Percentiles rank a stretch among this genome's conserved stretches.
Evolutionary conservation across 1,284 basidiomycete species (phyloP).

Genomic region (Coriolopsis trogii): DNA sequence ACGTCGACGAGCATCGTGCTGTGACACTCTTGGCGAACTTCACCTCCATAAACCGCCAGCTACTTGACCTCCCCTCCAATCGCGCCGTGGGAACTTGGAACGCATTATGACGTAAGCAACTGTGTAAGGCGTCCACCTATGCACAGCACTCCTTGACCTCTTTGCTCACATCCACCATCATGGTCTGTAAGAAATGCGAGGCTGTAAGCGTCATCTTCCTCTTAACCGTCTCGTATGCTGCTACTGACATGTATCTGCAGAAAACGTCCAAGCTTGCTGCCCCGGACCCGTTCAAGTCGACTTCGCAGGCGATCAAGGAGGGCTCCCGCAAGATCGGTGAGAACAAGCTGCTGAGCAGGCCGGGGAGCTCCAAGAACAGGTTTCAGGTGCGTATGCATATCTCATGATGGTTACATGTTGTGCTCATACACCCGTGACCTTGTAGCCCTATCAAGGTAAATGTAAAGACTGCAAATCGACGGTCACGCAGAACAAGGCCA

Average conservation of each 20-base stretch:
- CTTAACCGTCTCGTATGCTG: not conserved
- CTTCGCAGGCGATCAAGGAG: conserved; percentile 72
- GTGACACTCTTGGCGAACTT: too few species aligned
- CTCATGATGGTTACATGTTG: conserved; percentile 8
- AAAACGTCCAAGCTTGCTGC: conserved; percentile 83
- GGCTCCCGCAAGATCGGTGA: conserved; percentile 75
- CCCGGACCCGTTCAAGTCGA: conserved; percentile 77
- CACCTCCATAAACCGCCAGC: too few species aligned
- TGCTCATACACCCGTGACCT: conserved; percentile 6
- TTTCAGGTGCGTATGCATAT: conserved; percentile 58
- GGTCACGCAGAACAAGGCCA: conserved; percentile 80
- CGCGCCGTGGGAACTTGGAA: too few species aligned
- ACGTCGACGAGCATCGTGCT: too few species aligned
- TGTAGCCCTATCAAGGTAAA: conserved; percentile 77
- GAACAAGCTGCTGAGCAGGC: conserved; percentile 76
- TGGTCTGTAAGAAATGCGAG: conserved; percentile 82
- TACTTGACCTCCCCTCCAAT: too few species aligned
- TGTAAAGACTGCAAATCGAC: conserved; percentile 84
- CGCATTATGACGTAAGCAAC: too few species aligned
- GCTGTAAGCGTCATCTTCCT: conserved; percentile 45
- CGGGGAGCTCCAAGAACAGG: conserved; percentile 63
- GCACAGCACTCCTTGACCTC: too few species aligned
- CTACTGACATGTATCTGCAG: conserved; percentile 38
- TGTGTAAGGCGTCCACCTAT: too few species aligned
- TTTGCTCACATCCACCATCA: conserved; percentile 36